Percentiles rank a stretch among this genome's conserved stretches.
Conservation (phyloP, 768 basidiomycete species). For the Kwoniella bestiolae region DNA sequence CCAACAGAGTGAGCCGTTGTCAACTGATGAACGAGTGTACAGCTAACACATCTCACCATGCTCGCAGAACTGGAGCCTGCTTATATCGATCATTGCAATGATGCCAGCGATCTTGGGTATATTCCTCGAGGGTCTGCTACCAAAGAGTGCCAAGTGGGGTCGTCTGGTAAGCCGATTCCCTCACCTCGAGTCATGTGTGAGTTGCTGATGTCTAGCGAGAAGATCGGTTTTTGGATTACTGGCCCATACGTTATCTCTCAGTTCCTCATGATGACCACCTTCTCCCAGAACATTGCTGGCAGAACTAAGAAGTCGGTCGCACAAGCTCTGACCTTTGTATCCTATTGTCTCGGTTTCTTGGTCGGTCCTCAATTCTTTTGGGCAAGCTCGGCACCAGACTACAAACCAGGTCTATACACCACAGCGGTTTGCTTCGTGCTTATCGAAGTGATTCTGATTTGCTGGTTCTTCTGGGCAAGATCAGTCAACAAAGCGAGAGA, state of each 20-base stretch:
- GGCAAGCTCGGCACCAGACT: slow-evolving; percentile 19
- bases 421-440: slow-evolving; percentile 24
- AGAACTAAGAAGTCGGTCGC: slow-evolving; percentile 27
- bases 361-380: slow-evolving; percentile 30
- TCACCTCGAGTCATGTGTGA: not conserved
- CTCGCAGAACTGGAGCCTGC: slow-evolving; percentile 16
- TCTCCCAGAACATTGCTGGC: slow-evolving; percentile 26
- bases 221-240: slow-evolving; percentile 33
- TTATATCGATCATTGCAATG: slow-evolving; percentile 4
- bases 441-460: slow-evolving; percentile 4
- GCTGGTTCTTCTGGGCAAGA: slow-evolving; percentile 23
- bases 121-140: slow-evolving; percentile 28
- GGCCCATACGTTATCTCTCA: slow-evolving; percentile 14
- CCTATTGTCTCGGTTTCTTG: slow-evolving; percentile 27
- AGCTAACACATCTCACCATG: slow-evolving; percentile 4
- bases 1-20: too few relatives aligned
- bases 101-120: slow-evolving; percentile 24
- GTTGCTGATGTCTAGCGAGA: not conserved
- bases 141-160: slow-evolving; percentile 21
- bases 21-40: too few relatives aligned
- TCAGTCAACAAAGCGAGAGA: slow-evolving; percentile 27
- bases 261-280: slow-evolving; percentile 21
- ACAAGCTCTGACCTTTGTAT: slow-evolving; percentile 19
- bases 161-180: slow-evolving; percentile 17
- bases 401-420: slow-evolving; percentile 26